Base-by-base conservation (phyloP, 306 rosid species). In the Rosa lucieae region DNA sequence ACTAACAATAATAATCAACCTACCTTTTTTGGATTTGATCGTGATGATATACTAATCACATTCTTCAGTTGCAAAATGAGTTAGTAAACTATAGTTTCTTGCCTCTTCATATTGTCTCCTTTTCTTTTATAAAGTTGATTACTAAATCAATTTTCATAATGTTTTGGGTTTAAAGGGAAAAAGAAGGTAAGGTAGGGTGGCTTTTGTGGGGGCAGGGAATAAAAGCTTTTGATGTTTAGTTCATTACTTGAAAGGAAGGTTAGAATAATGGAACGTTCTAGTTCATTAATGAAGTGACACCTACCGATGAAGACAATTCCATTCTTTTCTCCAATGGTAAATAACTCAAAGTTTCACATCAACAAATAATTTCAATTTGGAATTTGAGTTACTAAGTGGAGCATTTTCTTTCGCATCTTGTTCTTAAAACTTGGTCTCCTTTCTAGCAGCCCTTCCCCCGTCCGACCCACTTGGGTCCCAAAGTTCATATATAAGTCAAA, bases 121-220 rank as follows among this genome's bases (percentile, higher is more conserved):
- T 69, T 49, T 29, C 44, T 73, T 73, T 72, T 52, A 48, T 66
- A 80, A 76, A 84, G 80, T 42, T 42, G 42, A 71, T 79, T 18
- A 37, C 48, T 62, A n/a, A 49, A 83, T 72, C 42, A 51, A 43
- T 39, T 70, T 32, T 62, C 67, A 21, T 29, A 56, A 10, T 42
- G 20, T 42, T 37, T 61, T 20, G 63, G 76, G 68, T 56, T 49
- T 49, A 59, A 63, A 32, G n/a, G 48, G 43, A 59, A 77, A 73
- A 87, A 74, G 59, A 71, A 65, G 61, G 70, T 42, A 43, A 48
- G 80, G 69, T 14, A 29, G 46, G 68, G 65, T 52, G 44, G 55
- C 32, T 52, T 61, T 71, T 77, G 74, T 71, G 29, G 86, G 75
- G 78, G 73, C 29, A 49, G 15, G 80, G 79, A 69, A 76, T 69